Evolutionary conservation across 768 basidiomycete species (phyloP), one percentile per base, ranked within the genome.

Genomic region (Kwoniella dejecticola): DNA sequence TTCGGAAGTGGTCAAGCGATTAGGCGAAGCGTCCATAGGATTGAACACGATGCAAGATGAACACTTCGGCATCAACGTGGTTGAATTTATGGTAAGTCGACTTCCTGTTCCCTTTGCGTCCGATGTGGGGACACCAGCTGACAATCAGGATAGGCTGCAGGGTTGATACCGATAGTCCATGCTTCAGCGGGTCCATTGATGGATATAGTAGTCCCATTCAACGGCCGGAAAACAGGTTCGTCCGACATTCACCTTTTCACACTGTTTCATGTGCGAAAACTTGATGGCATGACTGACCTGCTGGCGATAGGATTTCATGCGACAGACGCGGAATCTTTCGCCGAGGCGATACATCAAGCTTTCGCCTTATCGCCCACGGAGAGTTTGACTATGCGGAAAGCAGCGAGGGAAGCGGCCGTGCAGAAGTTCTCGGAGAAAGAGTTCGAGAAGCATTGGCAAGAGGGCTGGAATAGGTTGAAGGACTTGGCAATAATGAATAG

Each of bases 11-110:
- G 83, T 92, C 3, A 71, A 77, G 4, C 87, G 88, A 83, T 82
- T 99, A 1, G 85, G 88, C 6, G 80, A 80, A 45, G 86, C 92
- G 1, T 89, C 87, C 63, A 83, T 97, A 15, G 94, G 95, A 0
- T 75, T 98, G 24, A 94, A 90, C 72, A 96, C 95, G 13, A 99
- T 99, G 95, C 84, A 92, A 0, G 93, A 98, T 72, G 95, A 99
- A 78, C 95, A 99, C 76, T 99, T 98, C 64, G 95, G 96, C 2
- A 98, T 99, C 77, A 96, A 93, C 69, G 84, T 99, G 36, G 95
- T 99, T 7, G 95, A 99, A 77, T 95, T 90, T 69, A 95, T 98
- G 94, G 94, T 90, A 49, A 66, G 84, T 77, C n/a, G 21, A n/a
- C 26, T 23, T 31, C 52, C 52, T 15, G n/a, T n/a, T n/a, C n/a